These are phyloP conservation scores for Rhododendron williamsianum DNA, from an alignment of 148 eudicot genomes.

Conservation along the genomic window DNA sequence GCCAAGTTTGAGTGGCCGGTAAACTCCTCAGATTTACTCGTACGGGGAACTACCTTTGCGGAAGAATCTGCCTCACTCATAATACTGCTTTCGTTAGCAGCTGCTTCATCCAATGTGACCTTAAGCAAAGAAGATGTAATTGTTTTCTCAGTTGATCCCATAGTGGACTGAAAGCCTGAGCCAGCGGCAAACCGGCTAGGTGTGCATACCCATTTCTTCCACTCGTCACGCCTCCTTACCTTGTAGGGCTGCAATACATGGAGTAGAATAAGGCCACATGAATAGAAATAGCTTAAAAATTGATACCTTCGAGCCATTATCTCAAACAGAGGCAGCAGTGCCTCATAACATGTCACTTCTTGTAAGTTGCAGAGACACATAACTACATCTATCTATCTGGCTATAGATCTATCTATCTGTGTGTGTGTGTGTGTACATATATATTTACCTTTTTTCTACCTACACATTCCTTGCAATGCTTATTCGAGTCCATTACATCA, in stretches of 20 bases:
- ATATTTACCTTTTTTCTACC: neutral
- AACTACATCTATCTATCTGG: neutral
- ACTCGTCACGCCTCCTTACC: conserved; percentile 39
- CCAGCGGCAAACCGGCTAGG: conserved; percentile 9
- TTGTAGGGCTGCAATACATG: conserved; percentile 31
- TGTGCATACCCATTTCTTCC: conserved; percentile 36
- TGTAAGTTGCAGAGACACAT: neutral
- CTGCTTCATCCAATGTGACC: conserved; percentile 19
- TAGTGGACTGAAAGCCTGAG: conserved; percentile 11
- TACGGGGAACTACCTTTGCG: neutral
- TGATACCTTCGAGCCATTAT: neutral
- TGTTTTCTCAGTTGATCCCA: conserved; percentile 8
- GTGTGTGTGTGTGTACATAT: neutral
- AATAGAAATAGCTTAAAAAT: neutral
- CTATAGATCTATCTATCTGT: neutral
- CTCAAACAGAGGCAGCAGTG: neutral
- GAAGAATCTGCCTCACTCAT: conserved; percentile 9
- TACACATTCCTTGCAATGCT: neutral
- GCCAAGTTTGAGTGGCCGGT: conserved; percentile 5
- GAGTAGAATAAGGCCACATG: conserved; percentile 10
- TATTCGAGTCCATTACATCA: neutral
- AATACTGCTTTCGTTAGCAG: neutral
- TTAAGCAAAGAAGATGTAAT: conserved; percentile 18
- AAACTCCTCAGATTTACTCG: conserved; percentile 7
- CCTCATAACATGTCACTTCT: neutral